Evolutionary conservation across 352 stramenopile genomes (phyloP), one percentile per base, ranked within the genome.

Genomic region (Halophytophthora polymorphica): DNA sequence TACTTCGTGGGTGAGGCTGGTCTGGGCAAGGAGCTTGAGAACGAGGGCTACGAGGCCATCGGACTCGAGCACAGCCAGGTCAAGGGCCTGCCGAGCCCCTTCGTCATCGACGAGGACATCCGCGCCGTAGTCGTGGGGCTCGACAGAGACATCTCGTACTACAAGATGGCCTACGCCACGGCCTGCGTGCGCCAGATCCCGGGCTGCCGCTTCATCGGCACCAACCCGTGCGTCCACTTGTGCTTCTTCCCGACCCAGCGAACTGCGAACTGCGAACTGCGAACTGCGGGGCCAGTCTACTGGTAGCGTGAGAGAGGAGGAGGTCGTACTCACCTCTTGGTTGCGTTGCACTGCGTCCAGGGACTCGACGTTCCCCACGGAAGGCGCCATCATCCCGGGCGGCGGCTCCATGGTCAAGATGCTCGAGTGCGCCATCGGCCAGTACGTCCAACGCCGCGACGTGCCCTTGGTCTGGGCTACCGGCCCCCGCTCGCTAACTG

Each of bases 131-230:
- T 93, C n/a, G 84, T 86, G 31, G 83, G 83, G 12, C 69, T 91
- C 5, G 83, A 93, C 51, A 66, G 82, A 37, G 69, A 88, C 58
- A 68, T 93, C 29, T 82, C 74, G 49, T 93, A 88, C 70, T 93
- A 88, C 78, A 93, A 93, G 64, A 69, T 93, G 46, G 76, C 83
- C 46, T 90, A 91, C 63, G 83, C 83, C 13, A 82, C 83, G 49
- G 59, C 49, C 14, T 91, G 80, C 58, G 59, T 89, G 18, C 80
- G 76, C 36, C 61, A 88, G 55, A 89, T 87, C 56, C 73, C 74
- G 13, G 76, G 66, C 28, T 93, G 83, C 54, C 71, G 71, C 53
- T 93, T 93, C 66, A 88, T 90, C 53, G 78, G 68, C 25, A 93
- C 83, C 22, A 93, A 93, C 58, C 76, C 78, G 83, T 93, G 54